Conservation (phyloP, 345 rosid genomes). For the Erysimum cheiranthoides region DNA sequence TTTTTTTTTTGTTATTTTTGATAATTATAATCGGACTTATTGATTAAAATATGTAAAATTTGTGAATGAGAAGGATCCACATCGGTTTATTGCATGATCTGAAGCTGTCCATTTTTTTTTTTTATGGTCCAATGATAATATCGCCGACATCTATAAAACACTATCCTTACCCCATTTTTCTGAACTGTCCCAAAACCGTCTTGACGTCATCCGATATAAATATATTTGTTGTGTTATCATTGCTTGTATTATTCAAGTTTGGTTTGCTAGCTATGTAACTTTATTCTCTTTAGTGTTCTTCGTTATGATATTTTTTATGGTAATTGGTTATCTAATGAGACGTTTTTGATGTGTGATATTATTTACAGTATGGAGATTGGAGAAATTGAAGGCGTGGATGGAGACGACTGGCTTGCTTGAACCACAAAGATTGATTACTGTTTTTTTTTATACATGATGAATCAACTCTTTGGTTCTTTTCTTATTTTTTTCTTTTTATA, state of each 20-base stretch:
- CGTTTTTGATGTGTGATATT: conserved; percentile 25
- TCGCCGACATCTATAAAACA: conserved; percentile 44
- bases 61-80: conserved; percentile 45
- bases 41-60: conserved; percentile 30
- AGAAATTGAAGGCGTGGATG: conserved; percentile 87
- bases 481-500: conserved; percentile 25
- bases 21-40: not conserved
- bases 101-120: conserved; percentile 29
- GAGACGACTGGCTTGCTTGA: conserved; percentile 87
- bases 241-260: conserved; percentile 20
- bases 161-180: conserved; percentile 38
- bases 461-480: conserved; percentile 63
- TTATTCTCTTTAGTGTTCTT: not conserved
- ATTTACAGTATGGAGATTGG: conserved; percentile 87
- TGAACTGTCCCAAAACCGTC: conserved; percentile 46
- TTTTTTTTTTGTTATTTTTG: not conserved
- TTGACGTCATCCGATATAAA: conserved; percentile 33
- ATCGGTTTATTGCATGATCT: conserved; percentile 45
- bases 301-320: not conserved
- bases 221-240: conserved; percentile 15
- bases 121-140: conserved; percentile 44
- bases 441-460: conserved; percentile 51
- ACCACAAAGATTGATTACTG: conserved; percentile 68
- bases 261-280: not conserved
- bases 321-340: conserved; percentile 16